A percentile compares a stretch with the other conserved stretches of the same genome.
phyloP scores from a whole-genome alignment of 169 alveolate genomes.

The Cryptosporidium muris region DNA sequence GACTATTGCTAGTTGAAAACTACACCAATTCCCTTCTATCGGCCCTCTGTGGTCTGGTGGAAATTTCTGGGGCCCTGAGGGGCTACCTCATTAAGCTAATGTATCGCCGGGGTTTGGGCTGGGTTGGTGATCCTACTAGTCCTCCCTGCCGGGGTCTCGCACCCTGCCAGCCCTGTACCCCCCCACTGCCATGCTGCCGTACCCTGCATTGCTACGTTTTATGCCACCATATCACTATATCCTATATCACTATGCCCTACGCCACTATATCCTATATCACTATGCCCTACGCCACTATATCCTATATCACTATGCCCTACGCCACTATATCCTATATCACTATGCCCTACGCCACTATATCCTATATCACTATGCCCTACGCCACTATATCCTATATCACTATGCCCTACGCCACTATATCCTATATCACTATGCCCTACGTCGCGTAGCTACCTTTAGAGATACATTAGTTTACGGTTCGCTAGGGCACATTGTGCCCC shows the following conservation, averaged over 20 bases:
- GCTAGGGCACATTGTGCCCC: conserved; percentile 30
- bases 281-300: no score
- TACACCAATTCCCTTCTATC: conserved; percentile 95
- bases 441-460: background rate
- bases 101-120: background rate
- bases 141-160: background rate
- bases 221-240: no score
- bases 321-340: no score
- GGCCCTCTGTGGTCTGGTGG: conserved; percentile 90
- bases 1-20: conserved; percentile 99
- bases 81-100: conserved; percentile 58
- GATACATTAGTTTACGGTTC: conserved; percentile 33
- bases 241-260: no score
- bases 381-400: no score
- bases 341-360: no score
- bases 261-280: no score
- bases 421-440: background rate
- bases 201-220: no score
- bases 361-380: no score
- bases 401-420: no score
- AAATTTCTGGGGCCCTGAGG: conserved; percentile 92
- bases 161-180: background rate
- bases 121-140: background rate
- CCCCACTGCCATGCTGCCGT: background rate
- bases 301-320: no score